Conservation (phyloP, 2,329 filamentous ascomycete species). For the Seiridium unicorne region DNA sequence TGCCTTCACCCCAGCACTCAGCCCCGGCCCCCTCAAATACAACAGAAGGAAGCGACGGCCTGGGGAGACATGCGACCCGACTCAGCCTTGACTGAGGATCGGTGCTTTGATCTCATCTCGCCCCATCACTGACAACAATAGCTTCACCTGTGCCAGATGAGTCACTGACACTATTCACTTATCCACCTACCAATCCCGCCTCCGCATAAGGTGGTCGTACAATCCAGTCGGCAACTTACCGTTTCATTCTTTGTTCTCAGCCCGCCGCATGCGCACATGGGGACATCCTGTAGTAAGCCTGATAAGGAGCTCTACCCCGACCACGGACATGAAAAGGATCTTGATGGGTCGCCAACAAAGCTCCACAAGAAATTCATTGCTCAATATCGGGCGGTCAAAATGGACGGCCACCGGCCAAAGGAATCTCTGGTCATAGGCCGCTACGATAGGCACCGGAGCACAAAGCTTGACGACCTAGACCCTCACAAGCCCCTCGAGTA, state of each 20-base stretch:
- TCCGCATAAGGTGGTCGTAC: no score
- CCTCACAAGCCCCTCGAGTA: background rate
- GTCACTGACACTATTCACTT: no score
- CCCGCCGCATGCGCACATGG: conserved; percentile 21
- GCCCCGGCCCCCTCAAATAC: no score
- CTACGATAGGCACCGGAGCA: background rate
- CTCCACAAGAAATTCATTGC: conserved; percentile 8
- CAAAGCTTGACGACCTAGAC: conserved; percentile 17
- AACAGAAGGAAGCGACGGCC: no score
- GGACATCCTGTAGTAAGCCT: conserved; percentile 17
- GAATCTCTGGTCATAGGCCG: background rate
- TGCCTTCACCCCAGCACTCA: no score
- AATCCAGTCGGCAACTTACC: no score
- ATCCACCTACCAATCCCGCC: no score
- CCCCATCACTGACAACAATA: no score
- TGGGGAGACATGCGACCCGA: no score
- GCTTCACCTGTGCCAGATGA: no score
- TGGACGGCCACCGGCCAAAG: conserved; percentile 6
- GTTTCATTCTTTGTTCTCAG: background rate
- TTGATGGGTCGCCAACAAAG: conserved; percentile 10
- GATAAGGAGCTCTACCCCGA: conserved; percentile 21
- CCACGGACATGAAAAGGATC: conserved; percentile 18
- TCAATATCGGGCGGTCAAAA: conserved; percentile 13
- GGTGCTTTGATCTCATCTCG: no score
- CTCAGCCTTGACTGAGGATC: no score